Percentiles rank a stretch among this genome's conserved stretches.
These are phyloP conservation scores for Metschnikowia vanudenii DNA, from an alignment of 805 yeast species.

Conservation along the genomic window DNA sequence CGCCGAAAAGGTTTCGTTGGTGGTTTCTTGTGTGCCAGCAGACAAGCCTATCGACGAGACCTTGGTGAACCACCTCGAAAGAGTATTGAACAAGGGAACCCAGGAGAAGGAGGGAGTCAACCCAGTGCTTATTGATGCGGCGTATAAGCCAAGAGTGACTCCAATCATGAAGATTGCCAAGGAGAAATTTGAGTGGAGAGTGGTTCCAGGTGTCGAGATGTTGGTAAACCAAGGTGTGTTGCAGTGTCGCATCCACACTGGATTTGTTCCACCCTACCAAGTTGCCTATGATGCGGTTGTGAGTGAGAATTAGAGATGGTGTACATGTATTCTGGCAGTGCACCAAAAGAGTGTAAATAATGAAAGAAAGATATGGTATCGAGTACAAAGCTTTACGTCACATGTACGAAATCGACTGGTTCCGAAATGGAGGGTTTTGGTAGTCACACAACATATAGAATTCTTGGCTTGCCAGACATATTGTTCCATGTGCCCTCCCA, in stretches of 20 bases:
- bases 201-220: slow-evolving; percentile 90
- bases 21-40: slow-evolving; percentile 83
- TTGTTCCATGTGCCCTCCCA: no score
- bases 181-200: slow-evolving; percentile 65
- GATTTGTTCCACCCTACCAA: slow-evolving; percentile 59
- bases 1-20: slow-evolving; percentile 52
- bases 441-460: no score
- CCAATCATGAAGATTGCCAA: slow-evolving; percentile 80
- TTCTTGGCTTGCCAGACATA: no score
- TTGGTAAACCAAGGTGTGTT: slow-evolving; percentile 89
- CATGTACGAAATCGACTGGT: no score
- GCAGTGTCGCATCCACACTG: slow-evolving; percentile 80
- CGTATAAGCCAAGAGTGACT: slow-evolving; percentile 86
- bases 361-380: no score
- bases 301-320: slow-evolving; percentile 13
- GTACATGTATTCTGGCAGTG: no score
- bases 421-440: no score
- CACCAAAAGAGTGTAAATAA: no score
- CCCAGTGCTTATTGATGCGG: slow-evolving; percentile 80
- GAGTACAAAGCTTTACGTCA: no score
- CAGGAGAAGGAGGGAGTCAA: slow-evolving; percentile 33
- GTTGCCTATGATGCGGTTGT: slow-evolving; percentile 62
- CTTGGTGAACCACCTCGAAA: slow-evolving; percentile 49
- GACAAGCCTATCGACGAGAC: slow-evolving; percentile 61
- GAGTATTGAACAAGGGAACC: slow-evolving; percentile 43